Conservation (phyloP, 2,329 filamentous ascomycete species). For the Aspergillus chevalieri region DNA sequence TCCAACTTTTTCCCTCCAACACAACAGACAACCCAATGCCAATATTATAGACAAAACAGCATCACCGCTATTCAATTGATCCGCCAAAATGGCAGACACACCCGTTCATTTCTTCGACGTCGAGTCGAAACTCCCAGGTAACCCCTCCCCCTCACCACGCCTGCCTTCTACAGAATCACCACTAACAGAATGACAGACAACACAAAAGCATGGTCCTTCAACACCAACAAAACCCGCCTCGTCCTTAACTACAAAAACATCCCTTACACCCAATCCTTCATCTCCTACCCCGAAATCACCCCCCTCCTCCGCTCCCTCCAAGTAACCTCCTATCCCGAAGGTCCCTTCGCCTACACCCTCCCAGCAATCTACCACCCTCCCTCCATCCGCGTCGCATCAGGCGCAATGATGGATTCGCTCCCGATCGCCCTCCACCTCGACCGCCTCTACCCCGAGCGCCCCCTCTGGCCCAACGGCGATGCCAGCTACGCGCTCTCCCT, state of each 20-base stretch:
- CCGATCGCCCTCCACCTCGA: slow-evolving; percentile 28
- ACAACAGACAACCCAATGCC: not conserved
- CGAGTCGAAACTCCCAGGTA: slow-evolving; percentile 22
- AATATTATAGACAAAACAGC: not conserved
- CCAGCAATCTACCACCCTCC: slow-evolving; percentile 25
- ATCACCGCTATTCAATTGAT: not conserved
- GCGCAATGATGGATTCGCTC: slow-evolving; percentile 29
- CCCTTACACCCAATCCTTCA: slow-evolving; percentile 20
- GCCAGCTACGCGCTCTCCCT: slow-evolving; percentile 27
- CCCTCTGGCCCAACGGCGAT: slow-evolving; percentile 29
- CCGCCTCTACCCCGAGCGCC: slow-evolving; percentile 20
- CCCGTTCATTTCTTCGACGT: slow-evolving; percentile 33
- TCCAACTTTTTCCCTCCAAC: not conserved
- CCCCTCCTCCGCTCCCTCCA: slow-evolving; percentile 20
- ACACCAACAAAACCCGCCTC: slow-evolving; percentile 19
- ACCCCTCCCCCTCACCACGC: not conserved
- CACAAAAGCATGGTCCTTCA: slow-evolving; percentile 24
- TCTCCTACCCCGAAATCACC: slow-evolving; percentile 24
- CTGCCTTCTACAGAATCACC: not conserved
- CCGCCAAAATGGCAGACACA: slow-evolving; percentile 12
- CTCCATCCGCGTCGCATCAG: slow-evolving; percentile 16
- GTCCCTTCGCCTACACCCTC: slow-evolving; percentile 22
- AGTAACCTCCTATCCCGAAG: slow-evolving; percentile 14
- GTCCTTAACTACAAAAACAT: slow-evolving; percentile 23
- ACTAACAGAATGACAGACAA: slow-evolving; percentile 12